Base-by-base conservation (phyloP, 768 basidiomycete species). In the Porphyrellus cyaneotinctus region DNA sequence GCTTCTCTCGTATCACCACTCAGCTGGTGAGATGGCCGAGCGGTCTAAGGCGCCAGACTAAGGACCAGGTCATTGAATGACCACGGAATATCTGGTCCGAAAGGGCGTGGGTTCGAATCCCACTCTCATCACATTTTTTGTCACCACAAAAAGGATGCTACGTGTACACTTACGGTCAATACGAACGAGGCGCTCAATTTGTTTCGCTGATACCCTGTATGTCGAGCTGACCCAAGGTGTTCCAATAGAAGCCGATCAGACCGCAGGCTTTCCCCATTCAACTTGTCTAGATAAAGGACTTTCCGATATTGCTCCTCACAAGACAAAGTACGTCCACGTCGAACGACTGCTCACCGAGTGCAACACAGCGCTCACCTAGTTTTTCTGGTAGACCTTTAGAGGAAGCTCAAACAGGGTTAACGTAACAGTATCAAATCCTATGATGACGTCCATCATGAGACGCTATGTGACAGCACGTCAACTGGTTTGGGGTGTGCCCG, bases 21-120 rank as follows among this genome's bases (percentile, higher is more conserved):
- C 11, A 2, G 4, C 32, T 2, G 61, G 65, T 53, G 61, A 77
- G 75, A 78, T 79, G 78, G 78, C 78, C 78, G 78, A 79, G 78
- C 75, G 78, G 78, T 79, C 77, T 72, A 79, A 77, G 78, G 78
- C 78, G 78, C 79, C 78, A 79, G 78, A 79, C 78, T 79, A 79
- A 78, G 77, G 75, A 70, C 11, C 33, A 66, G 64, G 67, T 67
- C 65, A 61, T 62, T 24, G 4, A 56, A 60, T 68, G 64, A 62
- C 62, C 64, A 15, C 4, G 35, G 61, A 4, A 46, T 51, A 69
- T 69, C 68, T 69, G 68, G 68, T 69, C 68, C 69, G 65, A 69
- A 69, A 69, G 70, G 72, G 72, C 70, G 71, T 71, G 70, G 68
- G 70, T 71, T 71, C 70, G 70, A 71, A 71, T 71, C 70, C 71